Evolutionary conservation across 1,139 yeast species (phyloP), one percentile per base, ranked within the genome.

Genomic region (Yamadazyma triangularis): DNA sequence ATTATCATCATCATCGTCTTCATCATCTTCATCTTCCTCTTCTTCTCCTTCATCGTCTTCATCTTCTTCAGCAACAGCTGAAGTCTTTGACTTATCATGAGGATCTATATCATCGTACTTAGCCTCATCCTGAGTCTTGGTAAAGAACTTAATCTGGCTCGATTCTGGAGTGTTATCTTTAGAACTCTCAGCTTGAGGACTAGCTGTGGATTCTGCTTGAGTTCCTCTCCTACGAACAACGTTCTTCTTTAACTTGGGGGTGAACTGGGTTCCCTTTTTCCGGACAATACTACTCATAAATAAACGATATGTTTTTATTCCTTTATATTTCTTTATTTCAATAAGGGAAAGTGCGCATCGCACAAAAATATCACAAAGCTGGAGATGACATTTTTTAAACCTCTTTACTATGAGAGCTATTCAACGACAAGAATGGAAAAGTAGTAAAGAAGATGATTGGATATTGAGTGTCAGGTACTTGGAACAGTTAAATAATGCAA

Each of bases 201-300:
- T 21, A n/a, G n/a, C n/a, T 5, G 23, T 21, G n/a, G n/a, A 8
- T 5, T 10, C 12, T 6, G 23, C 23, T 11, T 21, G 23, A 11
- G 23, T 15, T 10, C 19, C 23, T 22, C 20, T 48, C 38, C 49
- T 49, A 37, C 53, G 44, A 15, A 40, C 30, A 6, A 48, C 37
- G 24, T 54, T 53, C 44, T 57, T 54, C 47, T 56, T 60, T 28
- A 64, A 40, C 43, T 62, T 63, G 27, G 73, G 73, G 26, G 59
- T 51, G 45, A 68, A 68, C 35, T 55, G 66, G 13, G 70, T 51
- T 27, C 60, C 54, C 7, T 42, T 41, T 48, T 67, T 65, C 52
- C 62, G 68, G 19, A 70, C 68, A 27, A 70, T 56, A 60, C 74
- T 66, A 62, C 75, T 70, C 77, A 70, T 70, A 29, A n/a, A 40